Percentiles rank a stretch among this genome's conserved stretches.
Conservation (phyloP, 768 basidiomycete species). For the Naganishia onofrii region DNA sequence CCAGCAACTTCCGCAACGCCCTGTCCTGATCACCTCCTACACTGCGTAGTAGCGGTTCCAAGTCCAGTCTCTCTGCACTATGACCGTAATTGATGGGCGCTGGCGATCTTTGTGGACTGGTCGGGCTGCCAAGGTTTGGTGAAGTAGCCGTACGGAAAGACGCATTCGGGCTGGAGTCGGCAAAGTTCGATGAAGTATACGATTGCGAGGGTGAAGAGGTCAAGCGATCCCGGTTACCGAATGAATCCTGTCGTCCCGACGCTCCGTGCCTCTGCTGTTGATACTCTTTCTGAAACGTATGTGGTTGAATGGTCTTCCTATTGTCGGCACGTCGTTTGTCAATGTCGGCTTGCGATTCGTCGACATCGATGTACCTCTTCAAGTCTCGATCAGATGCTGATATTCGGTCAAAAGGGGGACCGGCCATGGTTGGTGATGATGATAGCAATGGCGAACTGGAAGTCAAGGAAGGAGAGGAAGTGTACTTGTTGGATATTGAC, state of each 20-base stretch:
- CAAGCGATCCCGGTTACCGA: neutral
- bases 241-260: neutral
- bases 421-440: slow-evolving; percentile 1
- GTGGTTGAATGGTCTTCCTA: slow-evolving; percentile 16
- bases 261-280: neutral
- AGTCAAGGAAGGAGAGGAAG: neutral
- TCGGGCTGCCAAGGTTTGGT: neutral
- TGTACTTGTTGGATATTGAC: neutral
- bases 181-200: neutral
- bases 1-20: slow-evolving; percentile 73
- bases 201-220: slow-evolving; percentile 10
- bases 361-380: slow-evolving; percentile 5
- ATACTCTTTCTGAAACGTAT: slow-evolving; percentile 13
- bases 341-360: neutral
- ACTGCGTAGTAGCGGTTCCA: slow-evolving; percentile 38
- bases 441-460: neutral
- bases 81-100: slow-evolving; percentile 15
- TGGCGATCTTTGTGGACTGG: slow-evolving; percentile 20
- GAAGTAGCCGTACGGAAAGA: neutral
- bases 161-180: slow-evolving; percentile 5
- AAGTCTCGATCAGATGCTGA: slow-evolving; percentile 14
- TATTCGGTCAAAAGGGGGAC: neutral
- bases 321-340: slow-evolving; percentile 8
- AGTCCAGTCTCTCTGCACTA: slow-evolving; percentile 32
- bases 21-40: slow-evolving; percentile 40